phyloP scores from a whole-genome alignment of 2,329 filamentous ascomycete genomes.

The Tolypocladium cylindrosporum region DNA sequence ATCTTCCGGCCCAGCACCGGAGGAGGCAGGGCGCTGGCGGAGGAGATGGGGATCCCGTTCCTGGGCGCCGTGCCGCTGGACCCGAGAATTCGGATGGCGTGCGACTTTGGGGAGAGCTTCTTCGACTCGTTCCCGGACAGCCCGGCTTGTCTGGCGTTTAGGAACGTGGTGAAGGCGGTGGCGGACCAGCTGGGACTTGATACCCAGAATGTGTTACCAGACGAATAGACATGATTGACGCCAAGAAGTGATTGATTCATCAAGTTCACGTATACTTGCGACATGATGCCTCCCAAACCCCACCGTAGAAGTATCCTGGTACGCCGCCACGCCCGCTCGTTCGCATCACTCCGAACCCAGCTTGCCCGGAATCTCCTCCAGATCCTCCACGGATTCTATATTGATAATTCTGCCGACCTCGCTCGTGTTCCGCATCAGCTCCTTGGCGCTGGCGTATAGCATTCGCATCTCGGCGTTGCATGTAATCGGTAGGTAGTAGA shows the following conservation, averaged over 20 bases:
- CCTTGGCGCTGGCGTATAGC: slow-evolving; percentile 93
- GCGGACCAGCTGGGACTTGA: slow-evolving; percentile 55
- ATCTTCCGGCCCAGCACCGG: slow-evolving; percentile 91
- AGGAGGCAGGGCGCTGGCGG: slow-evolving; percentile 68
- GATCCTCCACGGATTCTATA: slow-evolving; percentile 67
- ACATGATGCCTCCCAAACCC: not conserved
- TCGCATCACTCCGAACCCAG: slow-evolving; percentile 24
- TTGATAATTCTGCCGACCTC: slow-evolving; percentile 86
- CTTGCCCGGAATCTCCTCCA: slow-evolving; percentile 70
- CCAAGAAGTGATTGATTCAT: not conserved
- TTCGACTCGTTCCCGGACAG: slow-evolving; percentile 90
- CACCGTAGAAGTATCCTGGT: not conserved
- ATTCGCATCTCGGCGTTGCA: slow-evolving; percentile 82
- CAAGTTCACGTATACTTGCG: slow-evolving; percentile 5
- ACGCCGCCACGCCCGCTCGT: not conserved
- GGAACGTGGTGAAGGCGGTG: slow-evolving; percentile 66
- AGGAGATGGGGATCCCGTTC: slow-evolving; percentile 82
- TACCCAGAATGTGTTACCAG: slow-evolving; percentile 40
- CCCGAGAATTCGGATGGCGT: slow-evolving; percentile 89
- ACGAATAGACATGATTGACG: slow-evolving; percentile 17
- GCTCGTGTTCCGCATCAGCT: slow-evolving; percentile 86
- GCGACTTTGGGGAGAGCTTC: slow-evolving; percentile 95
- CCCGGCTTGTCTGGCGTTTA: slow-evolving; percentile 76
- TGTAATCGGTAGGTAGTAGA: slow-evolving; percentile 90
- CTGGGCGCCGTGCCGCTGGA: slow-evolving; percentile 85